Evolutionary conservation across 345 rosid genomes (phyloP), one percentile per base, ranked within the genome.

Genomic region (Garcia nutans): DNA sequence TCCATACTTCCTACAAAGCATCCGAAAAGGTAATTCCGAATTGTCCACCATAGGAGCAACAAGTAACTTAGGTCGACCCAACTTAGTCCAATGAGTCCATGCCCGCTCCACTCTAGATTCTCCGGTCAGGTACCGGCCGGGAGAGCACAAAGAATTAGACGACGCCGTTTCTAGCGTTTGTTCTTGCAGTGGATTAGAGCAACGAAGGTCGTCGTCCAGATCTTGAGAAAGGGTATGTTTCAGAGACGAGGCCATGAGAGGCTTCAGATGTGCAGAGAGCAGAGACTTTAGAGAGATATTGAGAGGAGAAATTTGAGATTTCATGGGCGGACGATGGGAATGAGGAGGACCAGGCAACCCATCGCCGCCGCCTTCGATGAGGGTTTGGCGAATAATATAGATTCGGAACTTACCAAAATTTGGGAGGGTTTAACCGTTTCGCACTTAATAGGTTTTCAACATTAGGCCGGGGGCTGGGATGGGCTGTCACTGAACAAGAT

Each of bases 1-100:
- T 9, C 99, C 98, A 72, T 89, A 93, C 84, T 91, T 92, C 45
- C 92, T 86, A 24, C 98, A 96, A 7, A 96, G 98, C 93, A 96
- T 82, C 66, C 99, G 83, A 85, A 93, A 93, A 19, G 98, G 99
- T 12, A 96, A 92, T 90, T 92, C 99, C 6, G 98, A 96, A 81
- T 96, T 96, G 74, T 96, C 99, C 68, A 93, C 99, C 98, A 96
- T 94, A n/a, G 98, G 97, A 24, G 98, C 99, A 20, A 93, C 98
- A 0, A 93, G 81, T 28, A 83, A 82, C 84, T 87, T 92, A 2
- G 99, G 99, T 24, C 88, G 83, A 0, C 98, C 98, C 6, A 93
- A 84, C 57, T 83, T 88, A 20, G 81, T 71, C 98, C 98, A 93
- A 79, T 93, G 92, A 45, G 88, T 89, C 98, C 99, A 92, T 31